Evolutionary conservation across 2,329 filamentous ascomycete species (phyloP).

Genomic region (Blumeria graminis): DNA sequence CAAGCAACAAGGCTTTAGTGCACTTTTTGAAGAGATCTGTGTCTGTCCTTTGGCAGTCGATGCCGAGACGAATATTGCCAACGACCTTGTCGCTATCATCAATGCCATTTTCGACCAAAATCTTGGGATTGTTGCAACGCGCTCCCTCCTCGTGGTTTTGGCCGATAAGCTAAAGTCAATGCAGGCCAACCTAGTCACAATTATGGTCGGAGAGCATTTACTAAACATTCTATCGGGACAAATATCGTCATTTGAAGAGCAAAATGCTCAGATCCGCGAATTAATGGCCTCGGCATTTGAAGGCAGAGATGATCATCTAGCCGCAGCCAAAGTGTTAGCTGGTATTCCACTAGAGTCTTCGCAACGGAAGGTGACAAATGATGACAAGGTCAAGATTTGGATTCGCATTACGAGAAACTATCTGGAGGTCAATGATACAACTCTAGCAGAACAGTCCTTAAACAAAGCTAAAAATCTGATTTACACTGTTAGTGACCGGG

Average conservation of each 20-base stretch:
- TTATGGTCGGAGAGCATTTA: constrained; percentile 53
- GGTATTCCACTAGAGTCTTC: constrained; percentile 75
- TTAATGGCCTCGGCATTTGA: constrained; percentile 69
- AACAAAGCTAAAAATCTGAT: constrained; percentile 93
- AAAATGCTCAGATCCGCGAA: constrained; percentile 55
- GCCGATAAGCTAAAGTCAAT: constrained; percentile 36
- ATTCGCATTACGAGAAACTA: constrained; percentile 86
- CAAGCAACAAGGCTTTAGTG: too few relatives aligned
- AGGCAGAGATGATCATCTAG: constrained; percentile 51
- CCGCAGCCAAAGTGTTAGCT: constrained; percentile 54
- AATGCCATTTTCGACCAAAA: constrained; percentile 14
- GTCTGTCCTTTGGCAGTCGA: constrained; percentile 1
- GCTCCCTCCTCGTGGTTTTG: constrained; percentile 23
- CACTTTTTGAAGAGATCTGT: too few relatives aligned
- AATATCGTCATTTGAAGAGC: constrained; percentile 57
- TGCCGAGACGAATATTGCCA: constrained; percentile 2
- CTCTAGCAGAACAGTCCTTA: constrained; percentile 60
- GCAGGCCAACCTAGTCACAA: constrained; percentile 37
- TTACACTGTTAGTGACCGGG: constrained; percentile 48
- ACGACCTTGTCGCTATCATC: constrained; percentile 13
- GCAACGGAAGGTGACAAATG: constrained; percentile 59
- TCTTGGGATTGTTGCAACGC: constrained; percentile 14
- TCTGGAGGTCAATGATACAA: constrained; percentile 80
- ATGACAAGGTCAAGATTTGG: constrained; percentile 68
- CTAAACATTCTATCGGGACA: constrained; percentile 37